phyloP scores from a whole-genome alignment of 148 eudicot species.

The Polygonum aviculare region DNA sequence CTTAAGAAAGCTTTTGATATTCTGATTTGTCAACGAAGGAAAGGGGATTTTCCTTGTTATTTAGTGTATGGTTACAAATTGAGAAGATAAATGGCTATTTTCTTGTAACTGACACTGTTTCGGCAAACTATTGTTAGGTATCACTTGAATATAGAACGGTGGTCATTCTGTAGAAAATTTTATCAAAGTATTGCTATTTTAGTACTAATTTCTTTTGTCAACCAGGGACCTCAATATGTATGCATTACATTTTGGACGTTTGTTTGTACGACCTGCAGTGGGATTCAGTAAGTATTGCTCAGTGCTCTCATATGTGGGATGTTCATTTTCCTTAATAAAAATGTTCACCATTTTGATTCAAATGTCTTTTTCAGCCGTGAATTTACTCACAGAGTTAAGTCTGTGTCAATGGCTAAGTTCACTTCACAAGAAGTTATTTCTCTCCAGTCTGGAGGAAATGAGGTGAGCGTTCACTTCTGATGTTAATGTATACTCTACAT shows the following conservation, averaged over 20 bases:
- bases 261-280: slow-evolving; percentile 90
- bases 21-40: not conserved
- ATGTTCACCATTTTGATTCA: not conserved
- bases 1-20: not conserved
- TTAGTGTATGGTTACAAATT: not conserved
- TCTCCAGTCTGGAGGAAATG: slow-evolving; percentile 95
- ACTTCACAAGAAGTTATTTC: slow-evolving; percentile 89
- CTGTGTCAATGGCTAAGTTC: slow-evolving; percentile 97
- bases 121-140: not conserved
- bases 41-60: not conserved
- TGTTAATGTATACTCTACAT: not conserved
- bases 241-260: slow-evolving; percentile 88
- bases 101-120: not conserved
- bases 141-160: not conserved
- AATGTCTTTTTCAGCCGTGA: slow-evolving; percentile 60
- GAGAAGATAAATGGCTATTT: not conserved
- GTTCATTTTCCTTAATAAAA: not conserved
- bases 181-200: not conserved
- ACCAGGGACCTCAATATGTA: slow-evolving; percentile 96
- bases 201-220: slow-evolving; percentile 14
- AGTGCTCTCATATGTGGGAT: not conserved
- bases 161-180: not conserved
- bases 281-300: slow-evolving; percentile 74
- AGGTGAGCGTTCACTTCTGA: slow-evolving; percentile 33
- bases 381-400: slow-evolving; percentile 94